These are phyloP conservation scores for Apiotrichum porosum DNA, from an alignment of 1,284 basidiomycete genomes.

Conservation along the genomic window DNA sequence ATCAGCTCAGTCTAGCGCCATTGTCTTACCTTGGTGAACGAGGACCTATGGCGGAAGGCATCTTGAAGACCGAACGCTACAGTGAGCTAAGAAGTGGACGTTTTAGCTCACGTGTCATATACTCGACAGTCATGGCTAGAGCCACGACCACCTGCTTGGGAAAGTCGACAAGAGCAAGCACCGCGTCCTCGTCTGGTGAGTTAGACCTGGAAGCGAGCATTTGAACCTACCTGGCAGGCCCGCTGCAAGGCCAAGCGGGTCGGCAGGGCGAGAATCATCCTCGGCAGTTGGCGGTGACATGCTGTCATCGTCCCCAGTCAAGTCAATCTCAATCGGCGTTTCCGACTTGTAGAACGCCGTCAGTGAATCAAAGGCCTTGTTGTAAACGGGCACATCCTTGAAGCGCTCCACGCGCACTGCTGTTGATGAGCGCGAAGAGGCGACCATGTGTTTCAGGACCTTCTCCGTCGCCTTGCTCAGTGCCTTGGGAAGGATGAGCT, in stretches of 20 bases:
- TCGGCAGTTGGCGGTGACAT: neutral
- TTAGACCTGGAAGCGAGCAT: neutral
- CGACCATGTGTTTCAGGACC: constrained; percentile 65
- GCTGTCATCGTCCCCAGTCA: constrained; percentile 21
- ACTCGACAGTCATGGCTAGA: constrained; percentile 68
- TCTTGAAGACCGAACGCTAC: constrained; percentile 67
- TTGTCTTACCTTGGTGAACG: constrained; percentile 66
- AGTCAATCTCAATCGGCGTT: constrained; percentile 29
- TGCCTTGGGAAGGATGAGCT: constrained; percentile 64
- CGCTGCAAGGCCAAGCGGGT: constrained; percentile 18
- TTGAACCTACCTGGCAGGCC: constrained; percentile 24
- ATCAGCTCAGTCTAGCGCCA: too few species aligned
- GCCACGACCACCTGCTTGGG: constrained; percentile 61
- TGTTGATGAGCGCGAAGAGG: constrained; percentile 36
- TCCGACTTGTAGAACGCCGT: constrained; percentile 60
- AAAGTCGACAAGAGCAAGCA: constrained; percentile 59
- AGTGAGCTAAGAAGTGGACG: neutral
- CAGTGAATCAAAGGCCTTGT: constrained; percentile 67
- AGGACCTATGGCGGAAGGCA: constrained; percentile 65
- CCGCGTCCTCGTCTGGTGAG: constrained; percentile 31
- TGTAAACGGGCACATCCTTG: constrained; percentile 57
- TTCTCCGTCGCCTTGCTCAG: constrained; percentile 72
- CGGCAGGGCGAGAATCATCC: neutral
- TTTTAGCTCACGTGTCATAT: constrained; percentile 57
- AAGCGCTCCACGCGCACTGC: constrained; percentile 61